Conservation (phyloP, 495 filamentous ascomycete genomes). For the Aspergillus diversus region DNA sequence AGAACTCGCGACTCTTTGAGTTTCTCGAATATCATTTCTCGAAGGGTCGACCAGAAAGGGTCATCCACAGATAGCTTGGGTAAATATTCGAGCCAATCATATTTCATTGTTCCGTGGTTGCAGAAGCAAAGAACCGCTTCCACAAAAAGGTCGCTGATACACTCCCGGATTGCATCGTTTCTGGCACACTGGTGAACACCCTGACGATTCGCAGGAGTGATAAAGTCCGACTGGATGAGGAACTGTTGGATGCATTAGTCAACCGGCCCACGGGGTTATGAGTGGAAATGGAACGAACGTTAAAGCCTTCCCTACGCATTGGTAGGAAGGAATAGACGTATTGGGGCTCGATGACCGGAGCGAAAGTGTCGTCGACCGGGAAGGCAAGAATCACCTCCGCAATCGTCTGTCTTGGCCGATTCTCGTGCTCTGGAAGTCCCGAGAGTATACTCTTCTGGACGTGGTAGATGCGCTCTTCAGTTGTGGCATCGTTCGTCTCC, state of each 20-base stretch:
- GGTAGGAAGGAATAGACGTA: slow-evolving; percentile 11
- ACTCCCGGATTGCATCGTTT: background rate
- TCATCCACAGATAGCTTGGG: background rate
- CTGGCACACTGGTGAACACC: background rate
- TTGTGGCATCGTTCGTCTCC: background rate
- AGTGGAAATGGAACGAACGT: background rate
- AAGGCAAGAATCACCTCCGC: slow-evolving; percentile 11
- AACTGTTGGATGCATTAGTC: background rate
- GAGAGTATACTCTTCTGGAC: background rate
- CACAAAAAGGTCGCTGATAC: slow-evolving; percentile 1
- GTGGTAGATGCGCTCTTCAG: background rate
- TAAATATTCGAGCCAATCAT: slow-evolving; percentile 10
- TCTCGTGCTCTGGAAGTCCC: background rate
- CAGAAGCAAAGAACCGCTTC: background rate
- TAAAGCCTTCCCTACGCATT: slow-evolving; percentile 7
- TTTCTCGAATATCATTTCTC: background rate
- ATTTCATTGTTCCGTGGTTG: background rate
- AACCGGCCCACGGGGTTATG: background rate
- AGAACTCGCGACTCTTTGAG: background rate
- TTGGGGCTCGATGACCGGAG: slow-evolving; percentile 4
- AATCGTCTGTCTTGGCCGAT: background rate
- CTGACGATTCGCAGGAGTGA: slow-evolving; percentile 8
- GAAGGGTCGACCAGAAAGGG: background rate
- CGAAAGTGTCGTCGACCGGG: background rate
- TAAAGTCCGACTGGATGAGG: slow-evolving; percentile 12